Evolutionary conservation across 306 rosid species (phyloP), one percentile per base, ranked within the genome.

Genomic region (Styphnolobium japonicum): DNA sequence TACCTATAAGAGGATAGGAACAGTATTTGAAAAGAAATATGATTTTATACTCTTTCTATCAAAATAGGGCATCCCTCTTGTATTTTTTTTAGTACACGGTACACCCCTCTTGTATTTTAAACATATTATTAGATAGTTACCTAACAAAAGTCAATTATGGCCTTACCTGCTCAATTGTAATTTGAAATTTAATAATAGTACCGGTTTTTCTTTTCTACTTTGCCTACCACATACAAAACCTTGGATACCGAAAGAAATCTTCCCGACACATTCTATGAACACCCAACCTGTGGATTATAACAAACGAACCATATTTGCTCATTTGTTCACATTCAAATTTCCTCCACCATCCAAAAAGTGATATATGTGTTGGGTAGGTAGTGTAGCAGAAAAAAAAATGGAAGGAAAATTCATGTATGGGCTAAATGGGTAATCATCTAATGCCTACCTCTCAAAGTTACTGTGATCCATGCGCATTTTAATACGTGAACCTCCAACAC

Each of bases 101-200:
- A n/a, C 14, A 11, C 10, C 18, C 0, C 23, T 40, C 27, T 52
- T 7, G 25, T 52, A 52, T 27, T 18, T 49, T 5, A 49, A 52
- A 19, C 58, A 52, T 19, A 52, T 2, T 3, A n/a, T 25, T 18
- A 19, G 8, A 31, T 57, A 40, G 37, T 14, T 65, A 39, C 25
- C 58, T 55, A 33, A 37, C 45, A 37, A 69, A 63, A 31, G 37
- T 66, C 84, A 73, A 73, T 80, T 34, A 49, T 58, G 29, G 16
- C 16, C 25, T 22, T 60, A 74, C 79, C 75, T 74, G 64, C 75
- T 29, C 67, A 60, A 58, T 64, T 12, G 10, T 31, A 45, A 48
- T 66, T 65, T 63, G 10, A 39, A 16, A 37, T 15, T 42, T 55
- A 72, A 72, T 52, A 64, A 4, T 55, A 22, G 0, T 7, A 8